Percentiles rank a stretch among this genome's conserved stretches.
Evolutionary conservation across 352 stramenopile species (phyloP).

Genomic region (Globisporangium nodosum): DNA sequence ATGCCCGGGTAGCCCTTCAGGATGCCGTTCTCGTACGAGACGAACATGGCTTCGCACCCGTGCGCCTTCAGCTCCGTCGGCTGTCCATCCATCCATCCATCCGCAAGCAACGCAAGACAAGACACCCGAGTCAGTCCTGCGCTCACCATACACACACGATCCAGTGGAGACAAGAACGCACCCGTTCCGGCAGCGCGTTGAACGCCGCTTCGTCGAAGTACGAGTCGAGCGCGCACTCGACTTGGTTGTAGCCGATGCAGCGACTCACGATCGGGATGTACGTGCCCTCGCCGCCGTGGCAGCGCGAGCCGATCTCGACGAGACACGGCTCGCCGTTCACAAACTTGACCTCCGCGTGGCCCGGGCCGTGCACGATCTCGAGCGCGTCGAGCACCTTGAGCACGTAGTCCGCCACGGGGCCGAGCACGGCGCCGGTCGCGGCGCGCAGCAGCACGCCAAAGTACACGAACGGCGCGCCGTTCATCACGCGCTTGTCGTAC

Average conservation of each 20-base stretch:
- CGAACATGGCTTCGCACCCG: constrained; percentile 90
- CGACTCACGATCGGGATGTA: constrained; percentile 87
- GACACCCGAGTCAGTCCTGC: neutral
- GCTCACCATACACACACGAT: neutral
- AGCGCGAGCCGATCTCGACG: constrained; percentile 93
- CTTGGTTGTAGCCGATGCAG: constrained; percentile 92
- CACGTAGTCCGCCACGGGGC: constrained; percentile 54
- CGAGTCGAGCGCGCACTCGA: constrained; percentile 85
- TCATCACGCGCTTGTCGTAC: constrained; percentile 95
- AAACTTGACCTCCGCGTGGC: constrained; percentile 88
- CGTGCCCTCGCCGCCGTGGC: constrained; percentile 92
- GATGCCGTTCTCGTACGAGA: constrained; percentile 84
- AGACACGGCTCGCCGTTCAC: constrained; percentile 82
- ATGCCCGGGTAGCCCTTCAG: constrained; percentile 82
- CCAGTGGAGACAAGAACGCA: constrained; percentile 5
- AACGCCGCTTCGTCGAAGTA: constrained; percentile 80
- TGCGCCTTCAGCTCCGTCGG: constrained; percentile 70
- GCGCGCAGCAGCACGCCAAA: constrained; percentile 80
- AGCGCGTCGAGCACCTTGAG: constrained; percentile 76
- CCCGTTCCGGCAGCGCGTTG: constrained; percentile 30
- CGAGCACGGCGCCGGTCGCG: constrained; percentile 38
- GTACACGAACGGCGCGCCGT: constrained; percentile 94
- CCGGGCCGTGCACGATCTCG: constrained; percentile 75
- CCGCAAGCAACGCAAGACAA: neutral
- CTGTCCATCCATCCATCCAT: constrained; percentile 7